These are phyloP conservation scores for Syzygium oleosum DNA, from an alignment of 345 rosid species.

Conservation along the genomic window DNA sequence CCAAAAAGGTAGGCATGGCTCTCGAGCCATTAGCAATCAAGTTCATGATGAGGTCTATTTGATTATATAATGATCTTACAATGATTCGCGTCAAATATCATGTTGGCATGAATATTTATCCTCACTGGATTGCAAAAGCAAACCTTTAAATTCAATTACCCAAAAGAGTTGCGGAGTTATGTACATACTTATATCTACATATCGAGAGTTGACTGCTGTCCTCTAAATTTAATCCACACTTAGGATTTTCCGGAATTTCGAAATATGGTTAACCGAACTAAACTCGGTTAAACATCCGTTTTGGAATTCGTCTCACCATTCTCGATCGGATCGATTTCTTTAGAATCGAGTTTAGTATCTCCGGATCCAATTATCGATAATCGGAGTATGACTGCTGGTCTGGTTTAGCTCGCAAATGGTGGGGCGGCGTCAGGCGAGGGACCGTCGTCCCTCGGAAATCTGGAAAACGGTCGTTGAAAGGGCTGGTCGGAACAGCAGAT, in stretches of 20 bases:
- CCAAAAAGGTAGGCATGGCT: neutral
- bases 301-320: accelerated
- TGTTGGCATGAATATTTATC: no score
- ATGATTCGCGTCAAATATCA: neutral
- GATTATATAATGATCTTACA: neutral
- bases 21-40: neutral
- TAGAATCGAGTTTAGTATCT: no score
- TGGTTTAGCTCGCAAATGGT: neutral
- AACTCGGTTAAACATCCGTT: accelerated
- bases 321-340: neutral
- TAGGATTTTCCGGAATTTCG: neutral
- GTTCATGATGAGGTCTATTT: neutral
- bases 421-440: neutral
- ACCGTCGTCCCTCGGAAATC: neutral
- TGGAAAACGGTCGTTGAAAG: neutral
- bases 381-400: neutral
- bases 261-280: neutral
- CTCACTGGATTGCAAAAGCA: neutral
- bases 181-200: accelerated
- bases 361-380: neutral
- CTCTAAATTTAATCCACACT: neutral
- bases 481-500: neutral
- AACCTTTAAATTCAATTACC: neutral
- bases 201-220: neutral
- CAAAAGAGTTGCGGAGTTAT: neutral